Evolutionary conservation across 108 stramenopile genomes (phyloP).

Genomic region (Stephanodiscus triporus): DNA sequence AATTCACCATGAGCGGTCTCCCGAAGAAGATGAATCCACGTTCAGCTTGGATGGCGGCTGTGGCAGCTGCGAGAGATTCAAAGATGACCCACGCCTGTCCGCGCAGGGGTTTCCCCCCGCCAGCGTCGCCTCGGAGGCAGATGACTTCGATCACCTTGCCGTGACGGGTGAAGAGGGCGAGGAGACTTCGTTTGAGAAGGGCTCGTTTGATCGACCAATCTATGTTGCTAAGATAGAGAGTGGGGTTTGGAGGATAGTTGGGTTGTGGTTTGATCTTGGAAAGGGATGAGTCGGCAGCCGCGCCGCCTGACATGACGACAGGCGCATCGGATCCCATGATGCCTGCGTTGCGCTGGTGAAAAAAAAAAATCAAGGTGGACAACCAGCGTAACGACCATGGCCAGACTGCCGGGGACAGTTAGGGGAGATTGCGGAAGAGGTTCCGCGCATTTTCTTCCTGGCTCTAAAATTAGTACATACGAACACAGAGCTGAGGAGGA

Average conservation of each 20-base stretch:
- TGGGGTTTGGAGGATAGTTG: conserved; percentile 70
- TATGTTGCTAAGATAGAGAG: conserved; percentile 94
- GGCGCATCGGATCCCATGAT: conserved; percentile 23
- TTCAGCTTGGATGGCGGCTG: conserved; percentile 87
- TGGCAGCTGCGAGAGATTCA: conserved; percentile 86
- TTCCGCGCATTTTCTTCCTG: too few species aligned
- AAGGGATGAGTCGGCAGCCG: neutral
- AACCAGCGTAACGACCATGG: too few species aligned
- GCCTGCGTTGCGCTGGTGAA: too few species aligned
- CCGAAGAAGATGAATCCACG: conserved; percentile 92
- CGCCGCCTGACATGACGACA: conserved; percentile 4
- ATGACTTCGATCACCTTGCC: conserved; percentile 92
- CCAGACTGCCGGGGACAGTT: too few species aligned
- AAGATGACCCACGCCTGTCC: conserved; percentile 96
- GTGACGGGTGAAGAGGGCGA: conserved; percentile 92
- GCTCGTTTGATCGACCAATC: conserved; percentile 97
- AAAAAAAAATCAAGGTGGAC: too few species aligned
- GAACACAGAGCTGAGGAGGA: too few species aligned
- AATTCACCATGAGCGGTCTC: conserved; percentile 83
- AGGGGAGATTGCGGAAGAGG: too few species aligned
- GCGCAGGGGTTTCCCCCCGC: conserved; percentile 55
- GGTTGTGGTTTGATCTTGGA: conserved; percentile 47
- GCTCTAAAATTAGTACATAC: too few species aligned
- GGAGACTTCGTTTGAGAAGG: conserved; percentile 86
- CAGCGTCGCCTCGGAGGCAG: conserved; percentile 60